phyloP scores from a whole-genome alignment of 257 asterid species.

The Perilla frutescens region DNA sequence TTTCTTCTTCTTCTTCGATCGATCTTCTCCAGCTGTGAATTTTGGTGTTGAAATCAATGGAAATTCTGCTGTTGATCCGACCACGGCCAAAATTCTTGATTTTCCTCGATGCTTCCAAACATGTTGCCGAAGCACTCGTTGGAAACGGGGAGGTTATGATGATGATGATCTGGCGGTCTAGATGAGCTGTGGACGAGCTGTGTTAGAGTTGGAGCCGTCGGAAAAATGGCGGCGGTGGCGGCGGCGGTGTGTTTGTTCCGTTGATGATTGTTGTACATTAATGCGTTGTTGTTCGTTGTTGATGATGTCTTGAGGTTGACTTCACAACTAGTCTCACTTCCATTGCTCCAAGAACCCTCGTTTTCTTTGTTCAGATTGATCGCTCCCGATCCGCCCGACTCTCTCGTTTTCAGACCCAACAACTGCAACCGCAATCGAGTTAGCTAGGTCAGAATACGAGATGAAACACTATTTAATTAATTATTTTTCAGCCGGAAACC shows the following conservation, averaged over 20 bases:
- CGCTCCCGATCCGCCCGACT: constrained; percentile 46
- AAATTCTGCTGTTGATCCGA: constrained; percentile 58
- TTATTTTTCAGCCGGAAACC: too few species aligned
- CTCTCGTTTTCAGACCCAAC: constrained; percentile 54
- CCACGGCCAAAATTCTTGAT: constrained; percentile 79
- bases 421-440: constrained; percentile 46
- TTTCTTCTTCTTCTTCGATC: neutral
- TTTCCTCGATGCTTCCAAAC: constrained; percentile 66
- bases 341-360: constrained; percentile 83
- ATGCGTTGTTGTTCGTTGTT: constrained; percentile 41
- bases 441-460: neutral
- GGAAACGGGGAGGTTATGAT: constrained; percentile 33
- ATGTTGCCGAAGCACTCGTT: constrained; percentile 61
- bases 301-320: constrained; percentile 56
- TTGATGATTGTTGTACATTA: constrained; percentile 25
- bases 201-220: constrained; percentile 38
- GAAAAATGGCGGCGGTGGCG: constrained; percentile 37
- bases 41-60: constrained; percentile 29
- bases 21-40: neutral
- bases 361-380: constrained; percentile 66
- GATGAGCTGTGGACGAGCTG: constrained; percentile 52
- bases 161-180: constrained; percentile 46
- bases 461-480: neutral
- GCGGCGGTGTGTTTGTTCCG: constrained; percentile 37
- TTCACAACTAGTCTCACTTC: constrained; percentile 67